phyloP scores from a whole-genome alignment of 768 basidiomycete species.

The Tylopilus sp. region DNA sequence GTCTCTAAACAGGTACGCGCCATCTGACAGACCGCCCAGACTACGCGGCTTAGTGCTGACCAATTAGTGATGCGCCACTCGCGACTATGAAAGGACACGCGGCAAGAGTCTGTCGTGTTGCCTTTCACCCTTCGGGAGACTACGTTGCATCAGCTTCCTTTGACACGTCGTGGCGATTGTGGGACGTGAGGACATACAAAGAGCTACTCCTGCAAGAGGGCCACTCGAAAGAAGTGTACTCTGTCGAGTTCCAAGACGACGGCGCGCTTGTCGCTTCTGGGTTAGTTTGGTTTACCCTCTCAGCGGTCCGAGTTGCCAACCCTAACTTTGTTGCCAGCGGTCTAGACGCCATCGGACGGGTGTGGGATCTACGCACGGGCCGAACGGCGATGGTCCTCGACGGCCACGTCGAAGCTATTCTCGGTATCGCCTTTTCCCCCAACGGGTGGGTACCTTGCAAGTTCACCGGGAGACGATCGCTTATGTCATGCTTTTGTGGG shows the following conservation, averaged over 20 bases:
- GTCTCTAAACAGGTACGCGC: conserved; percentile 74
- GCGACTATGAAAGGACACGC: conserved; percentile 85
- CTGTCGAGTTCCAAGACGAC: conserved; percentile 94
- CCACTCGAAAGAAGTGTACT: conserved; percentile 94
- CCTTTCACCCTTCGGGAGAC: conserved; percentile 93
- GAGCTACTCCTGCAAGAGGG: conserved; percentile 93
- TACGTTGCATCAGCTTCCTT: conserved; percentile 95
- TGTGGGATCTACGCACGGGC: conserved; percentile 96
- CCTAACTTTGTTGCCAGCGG: conserved; percentile 50
- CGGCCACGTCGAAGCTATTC: conserved; percentile 92
- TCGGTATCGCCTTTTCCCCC: conserved; percentile 88
- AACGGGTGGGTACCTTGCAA: conserved; percentile 61
- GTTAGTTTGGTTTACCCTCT: conserved; percentile 41
- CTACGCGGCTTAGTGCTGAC: conserved; percentile 4
- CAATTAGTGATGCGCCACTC: conserved; percentile 75
- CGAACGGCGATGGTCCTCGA: conserved; percentile 97
- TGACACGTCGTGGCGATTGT: conserved; percentile 95
- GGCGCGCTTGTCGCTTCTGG: conserved; percentile 92
- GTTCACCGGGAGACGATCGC: conserved; percentile 28
- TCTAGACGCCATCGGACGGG: conserved; percentile 92
- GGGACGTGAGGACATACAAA: conserved; percentile 83
- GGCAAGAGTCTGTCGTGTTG: conserved; percentile 88
- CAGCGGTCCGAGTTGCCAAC: neutral
- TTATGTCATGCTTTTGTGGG: conserved; percentile 11
- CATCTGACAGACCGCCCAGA: neutral